Evolutionary conservation across 2,329 filamentous ascomycete genomes (phyloP), one percentile per base, ranked within the genome.

Genomic region (Westerdykella ornata): DNA sequence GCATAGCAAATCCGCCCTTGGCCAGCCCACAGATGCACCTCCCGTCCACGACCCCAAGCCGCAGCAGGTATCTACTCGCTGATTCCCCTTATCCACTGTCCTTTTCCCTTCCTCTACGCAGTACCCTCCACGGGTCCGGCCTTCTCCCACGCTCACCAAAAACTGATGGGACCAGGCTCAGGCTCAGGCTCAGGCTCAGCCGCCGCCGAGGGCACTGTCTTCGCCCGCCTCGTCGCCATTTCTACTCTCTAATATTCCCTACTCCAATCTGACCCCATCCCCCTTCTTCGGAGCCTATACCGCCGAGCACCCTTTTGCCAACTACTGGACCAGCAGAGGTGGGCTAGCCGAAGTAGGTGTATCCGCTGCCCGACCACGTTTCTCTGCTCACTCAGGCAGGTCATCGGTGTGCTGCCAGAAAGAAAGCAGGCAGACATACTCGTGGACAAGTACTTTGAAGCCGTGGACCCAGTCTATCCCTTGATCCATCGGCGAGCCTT

Each of bases 301-400:
- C 8, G 81, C 82, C 1, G 82, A 87, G 57, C 84, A 88, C 57
- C 84, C 84, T 0, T 88, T 88, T 59, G 81, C 83, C 55, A 89
- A 89, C 59, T 89, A 89, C 64, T 90, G 85, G 85, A 89, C 84
- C 2, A 86, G 82, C 55, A 77, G 82, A 46, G 85, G 85, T 36
- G 85, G 84, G 0, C 68, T 90, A 14, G 72, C 78, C 7, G 85
- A 90, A 64, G 84, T 26, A 26, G 8, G 22, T 26, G 22, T 26
- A 7, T 26, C 22, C 22, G 8, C 22, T 11, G 12, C 8, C 7
- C 22, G 22, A 8, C 22, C 22, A 7, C 22, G 22, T 26, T 11
- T 26, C 22, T 26, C 8, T 26, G 22, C 22, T 26, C 4, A 26
- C 12, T 11, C 8, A 9, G 3, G 22, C 22, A 26, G 22, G 22